phyloP scores from a whole-genome alignment of 768 basidiomycete genomes.

The Tylopilus intermedius region DNA sequence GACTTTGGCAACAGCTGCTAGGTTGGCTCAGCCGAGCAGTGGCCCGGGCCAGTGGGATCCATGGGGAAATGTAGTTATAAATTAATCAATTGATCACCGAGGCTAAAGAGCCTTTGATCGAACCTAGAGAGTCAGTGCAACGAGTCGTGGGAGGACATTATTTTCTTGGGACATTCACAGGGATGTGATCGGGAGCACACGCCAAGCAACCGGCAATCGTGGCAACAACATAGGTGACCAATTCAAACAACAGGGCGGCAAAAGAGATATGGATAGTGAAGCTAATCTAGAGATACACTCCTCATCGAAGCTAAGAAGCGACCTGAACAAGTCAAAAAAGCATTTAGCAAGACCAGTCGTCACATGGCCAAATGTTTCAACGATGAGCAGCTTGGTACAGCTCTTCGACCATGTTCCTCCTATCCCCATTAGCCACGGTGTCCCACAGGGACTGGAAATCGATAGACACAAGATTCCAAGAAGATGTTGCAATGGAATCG shows the following conservation, averaged over 20 bases:
- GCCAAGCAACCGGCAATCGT: neutral
- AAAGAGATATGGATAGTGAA: constrained; percentile 5
- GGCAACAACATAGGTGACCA: neutral
- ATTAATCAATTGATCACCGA: neutral
- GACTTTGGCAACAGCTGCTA: neutral
- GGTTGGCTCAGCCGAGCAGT: neutral
- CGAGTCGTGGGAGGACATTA: neutral
- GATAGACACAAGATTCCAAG: constrained; percentile 22
- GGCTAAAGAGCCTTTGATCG: neutral
- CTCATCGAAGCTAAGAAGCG: neutral
- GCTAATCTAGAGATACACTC: neutral
- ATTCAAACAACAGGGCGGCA: constrained; percentile 1
- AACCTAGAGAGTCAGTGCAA: neutral
- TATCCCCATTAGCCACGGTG: constrained; percentile 14
- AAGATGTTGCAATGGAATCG: constrained; percentile 13
- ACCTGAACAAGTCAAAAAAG: neutral
- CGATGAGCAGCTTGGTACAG: constrained; percentile 27
- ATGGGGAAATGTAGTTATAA: neutral
- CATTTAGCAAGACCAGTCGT: neutral
- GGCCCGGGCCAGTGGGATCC: neutral
- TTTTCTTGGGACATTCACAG: neutral
- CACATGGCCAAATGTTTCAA: constrained; percentile 13
- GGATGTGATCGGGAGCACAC: neutral
- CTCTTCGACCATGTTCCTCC: constrained; percentile 27
- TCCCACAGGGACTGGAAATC: constrained; percentile 26